phyloP scores from a whole-genome alignment of 2,329 filamentous ascomycete genomes.

The Plenodomus tracheiphilus region DNA sequence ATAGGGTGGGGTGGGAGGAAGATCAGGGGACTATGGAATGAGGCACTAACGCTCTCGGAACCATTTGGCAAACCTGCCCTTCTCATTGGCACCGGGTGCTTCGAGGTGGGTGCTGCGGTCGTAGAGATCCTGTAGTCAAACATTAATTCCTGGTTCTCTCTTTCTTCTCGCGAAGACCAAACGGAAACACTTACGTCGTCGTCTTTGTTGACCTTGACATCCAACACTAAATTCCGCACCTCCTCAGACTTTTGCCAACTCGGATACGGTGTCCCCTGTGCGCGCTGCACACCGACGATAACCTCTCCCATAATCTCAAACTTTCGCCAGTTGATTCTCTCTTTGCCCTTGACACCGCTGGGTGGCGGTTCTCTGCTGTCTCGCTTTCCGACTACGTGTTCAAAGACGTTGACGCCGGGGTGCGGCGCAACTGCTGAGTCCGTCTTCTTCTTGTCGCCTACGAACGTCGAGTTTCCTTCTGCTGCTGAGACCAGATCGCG shows the following conservation, averaged over 20 bases:
- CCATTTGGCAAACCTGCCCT: conserved; percentile 50
- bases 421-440: conserved; percentile 36
- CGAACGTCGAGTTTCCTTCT: conserved; percentile 87
- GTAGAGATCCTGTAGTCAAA: conserved; percentile 57
- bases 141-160: conserved; percentile 8
- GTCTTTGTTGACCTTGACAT: conserved; percentile 79
- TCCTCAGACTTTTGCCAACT: conserved; percentile 70
- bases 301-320: conserved; percentile 96
- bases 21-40: background rate
- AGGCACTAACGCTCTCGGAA: conserved; percentile 50
- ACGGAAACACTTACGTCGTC: conserved; percentile 73
- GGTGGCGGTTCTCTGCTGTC: conserved; percentile 49
- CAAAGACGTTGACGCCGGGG: conserved; percentile 41
- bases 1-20: conserved; percentile 16
- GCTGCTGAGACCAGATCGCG: conserved; percentile 90
- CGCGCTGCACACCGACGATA: conserved; percentile 85
- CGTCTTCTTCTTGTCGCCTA: conserved; percentile 56
- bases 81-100: conserved; percentile 52
- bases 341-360: conserved; percentile 46
- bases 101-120: conserved; percentile 60
- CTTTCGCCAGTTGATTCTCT: conserved; percentile 95
- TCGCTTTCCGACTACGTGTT: conserved; percentile 28
- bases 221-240: conserved; percentile 74
- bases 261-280: conserved; percentile 81
- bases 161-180: too few species aligned